Evolutionary conservation across 306 rosid genomes (phyloP), one percentile per base, ranked within the genome.

Genomic region (Dalbergia cochinchinensis): DNA sequence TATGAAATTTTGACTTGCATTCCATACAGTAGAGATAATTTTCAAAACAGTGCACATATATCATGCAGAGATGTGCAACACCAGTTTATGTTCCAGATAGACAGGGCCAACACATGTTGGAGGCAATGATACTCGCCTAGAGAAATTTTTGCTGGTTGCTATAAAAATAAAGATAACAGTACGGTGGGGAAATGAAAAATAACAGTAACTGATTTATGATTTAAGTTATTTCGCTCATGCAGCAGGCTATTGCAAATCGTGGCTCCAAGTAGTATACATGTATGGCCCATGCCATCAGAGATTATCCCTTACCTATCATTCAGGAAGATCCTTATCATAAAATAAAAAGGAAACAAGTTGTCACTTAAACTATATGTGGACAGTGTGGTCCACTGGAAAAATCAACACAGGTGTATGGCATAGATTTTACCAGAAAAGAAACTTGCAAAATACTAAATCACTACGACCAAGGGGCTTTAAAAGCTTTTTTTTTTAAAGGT

Each of bases 181-280:
- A 54, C 10, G 39, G 22, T 41, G n/a, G 5, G 4, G 37, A 63
- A 63, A 63, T 16, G 39, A 35, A 6, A 64, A 64, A 48, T 64
- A 66, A 35, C 11, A 76, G 19, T 31, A 33, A 74, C 4, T 33
- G 62, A 63, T 76, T 48, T 16, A 66, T 66, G 72, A 20, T 42
- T 44, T 42, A 60, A 60, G 48, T 44, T 22, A 13, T 60, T 44
- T 26, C 14, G 33, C 18, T 16, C 42, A 74, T 31, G 58, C 53
- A 57, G 70, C 71, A 44, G 47, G 69, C 78, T 20, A 60, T 7
- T 42, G 33, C 58, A 60, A 14, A 58, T 18, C 51, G 61, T 37
- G 41, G 18, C 35, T 71, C 35, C 41, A 5, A 16, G 14, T 50
- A 47, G 33, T 76, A 64, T 35, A 14, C 16, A 65, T 11, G 53